A percentile compares a stretch with the other conserved stretches of the same genome.
phyloP scores from a whole-genome alignment of 371 early-diverging fungal species.

The Apophysomyces trapeziformis region DNA sequence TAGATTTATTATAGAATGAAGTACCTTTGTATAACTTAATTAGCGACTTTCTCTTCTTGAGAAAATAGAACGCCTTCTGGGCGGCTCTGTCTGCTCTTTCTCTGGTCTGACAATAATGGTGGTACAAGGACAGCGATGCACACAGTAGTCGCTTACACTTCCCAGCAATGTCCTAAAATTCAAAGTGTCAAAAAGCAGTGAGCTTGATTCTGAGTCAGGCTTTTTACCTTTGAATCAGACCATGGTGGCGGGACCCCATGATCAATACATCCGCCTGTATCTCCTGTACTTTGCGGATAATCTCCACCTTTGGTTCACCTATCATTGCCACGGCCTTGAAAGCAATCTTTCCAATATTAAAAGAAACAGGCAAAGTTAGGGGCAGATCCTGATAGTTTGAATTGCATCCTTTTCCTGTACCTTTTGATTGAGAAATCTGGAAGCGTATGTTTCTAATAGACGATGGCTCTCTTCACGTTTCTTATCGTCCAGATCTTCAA shows the following conservation, averaged over 20 bases:
- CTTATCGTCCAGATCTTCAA: slow-evolving; percentile 42
- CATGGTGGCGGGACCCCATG: slow-evolving; percentile 64
- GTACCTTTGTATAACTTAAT: not conserved
- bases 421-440: slow-evolving; percentile 32
- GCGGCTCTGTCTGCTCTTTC: slow-evolving; percentile 19
- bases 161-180: slow-evolving; percentile 51
- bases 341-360: slow-evolving; percentile 35
- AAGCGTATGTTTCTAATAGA: slow-evolving; percentile 38
- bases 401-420: slow-evolving; percentile 13
- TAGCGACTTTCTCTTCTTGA: slow-evolving; percentile 1
- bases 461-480: slow-evolving; percentile 47
- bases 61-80: slow-evolving; percentile 2
- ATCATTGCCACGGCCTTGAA: slow-evolving; percentile 65
- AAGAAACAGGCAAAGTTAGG: not conserved
- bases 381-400: not conserved
- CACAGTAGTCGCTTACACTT: slow-evolving; percentile 61
- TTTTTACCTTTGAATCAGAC: slow-evolving; percentile 50
- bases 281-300: slow-evolving; percentile 57
- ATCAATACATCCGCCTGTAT: slow-evolving; percentile 60
- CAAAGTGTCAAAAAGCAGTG: not conserved
- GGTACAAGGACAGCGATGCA: slow-evolving; percentile 52
- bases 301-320: slow-evolving; percentile 60
- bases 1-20: not conserved
- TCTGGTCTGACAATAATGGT: slow-evolving; percentile 49
- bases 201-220: not conserved